Evolutionary conservation across 2,329 filamentous ascomycete genomes (phyloP).

Genomic region (Paramyrothecium sp.): DNA sequence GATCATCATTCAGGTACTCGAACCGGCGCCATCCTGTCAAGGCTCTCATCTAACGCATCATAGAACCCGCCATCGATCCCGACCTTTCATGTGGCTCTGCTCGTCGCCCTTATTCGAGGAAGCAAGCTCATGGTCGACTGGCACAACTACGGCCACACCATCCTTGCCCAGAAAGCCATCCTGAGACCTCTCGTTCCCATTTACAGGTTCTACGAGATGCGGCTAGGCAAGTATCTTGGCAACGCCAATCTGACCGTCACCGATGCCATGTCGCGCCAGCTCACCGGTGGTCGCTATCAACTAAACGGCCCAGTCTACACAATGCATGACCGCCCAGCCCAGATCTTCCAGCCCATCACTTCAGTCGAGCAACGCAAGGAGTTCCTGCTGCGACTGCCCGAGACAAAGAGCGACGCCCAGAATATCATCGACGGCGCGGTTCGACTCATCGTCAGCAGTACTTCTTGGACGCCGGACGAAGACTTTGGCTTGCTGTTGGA

Average conservation of each 20-base stretch:
- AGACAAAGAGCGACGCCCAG: slow-evolving; percentile 59
- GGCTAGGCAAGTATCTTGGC: slow-evolving; percentile 65
- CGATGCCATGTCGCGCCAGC: slow-evolving; percentile 77
- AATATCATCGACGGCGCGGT: slow-evolving; percentile 58
- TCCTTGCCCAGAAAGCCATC: slow-evolving; percentile 65
- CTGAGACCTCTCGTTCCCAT: slow-evolving; percentile 74
- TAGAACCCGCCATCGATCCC: slow-evolving; percentile 95
- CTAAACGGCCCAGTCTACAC: slow-evolving; percentile 66
- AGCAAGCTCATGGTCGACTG: slow-evolving; percentile 89
- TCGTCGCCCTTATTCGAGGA: slow-evolving; percentile 73
- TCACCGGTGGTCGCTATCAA: slow-evolving; percentile 62
- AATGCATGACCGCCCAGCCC: slow-evolving; percentile 82
- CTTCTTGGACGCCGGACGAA: slow-evolving; percentile 96
- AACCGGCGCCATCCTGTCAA: background rate
- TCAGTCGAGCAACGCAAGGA: slow-evolving; percentile 42
- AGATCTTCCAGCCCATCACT: slow-evolving; percentile 73
- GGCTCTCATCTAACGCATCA: slow-evolving; percentile 6
- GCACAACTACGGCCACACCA: slow-evolving; percentile 98
- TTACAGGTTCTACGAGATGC: slow-evolving; percentile 74
- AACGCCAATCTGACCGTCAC: slow-evolving; percentile 84
- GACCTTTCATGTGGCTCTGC: slow-evolving; percentile 72
- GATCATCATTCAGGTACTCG: slow-evolving; percentile 74
- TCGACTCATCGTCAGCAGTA: slow-evolving; percentile 83
- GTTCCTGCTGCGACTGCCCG: slow-evolving; percentile 65
- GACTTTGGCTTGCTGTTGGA: slow-evolving; percentile 88